Evolutionary conservation across 2,329 filamentous ascomycete species (phyloP).

Genomic region (Fusarium ramigenum): DNA sequence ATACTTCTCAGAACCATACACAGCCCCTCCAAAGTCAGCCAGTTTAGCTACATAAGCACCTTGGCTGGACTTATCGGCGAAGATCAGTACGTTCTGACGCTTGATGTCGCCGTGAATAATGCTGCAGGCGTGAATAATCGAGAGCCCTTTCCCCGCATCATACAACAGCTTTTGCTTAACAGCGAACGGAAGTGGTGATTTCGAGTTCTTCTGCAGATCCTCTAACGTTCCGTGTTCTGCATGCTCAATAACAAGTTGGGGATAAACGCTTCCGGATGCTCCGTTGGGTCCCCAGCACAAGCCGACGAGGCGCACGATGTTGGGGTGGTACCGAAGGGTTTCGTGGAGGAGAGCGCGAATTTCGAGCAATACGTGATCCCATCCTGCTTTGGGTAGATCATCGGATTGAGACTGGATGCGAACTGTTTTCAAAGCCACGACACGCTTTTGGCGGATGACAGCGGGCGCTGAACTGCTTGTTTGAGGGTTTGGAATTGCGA

Average conservation of each 20-base stretch:
- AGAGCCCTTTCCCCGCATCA: neutral
- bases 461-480: rapidly evolving
- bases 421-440: neutral
- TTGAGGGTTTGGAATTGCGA: neutral
- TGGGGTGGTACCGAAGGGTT: neutral
- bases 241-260: neutral
- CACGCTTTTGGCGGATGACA: neutral
- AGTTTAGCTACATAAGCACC: neutral
- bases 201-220: neutral
- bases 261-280: neutral
- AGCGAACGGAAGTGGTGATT: neutral
- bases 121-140: neutral
- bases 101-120: neutral
- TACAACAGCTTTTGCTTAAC: neutral
- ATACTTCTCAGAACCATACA: neutral
- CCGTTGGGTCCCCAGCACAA: neutral
- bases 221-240: neutral
- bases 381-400: neutral
- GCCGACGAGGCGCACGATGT: neutral
- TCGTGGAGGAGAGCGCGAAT: neutral
- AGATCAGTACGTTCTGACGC: neutral
- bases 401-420: neutral
- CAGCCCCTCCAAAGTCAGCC: neutral
- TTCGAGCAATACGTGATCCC: slow-evolving; percentile 1
- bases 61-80: neutral